Conservation (phyloP, 352 stramenopile genomes). For the Saprolegnia parasitica region DNA sequence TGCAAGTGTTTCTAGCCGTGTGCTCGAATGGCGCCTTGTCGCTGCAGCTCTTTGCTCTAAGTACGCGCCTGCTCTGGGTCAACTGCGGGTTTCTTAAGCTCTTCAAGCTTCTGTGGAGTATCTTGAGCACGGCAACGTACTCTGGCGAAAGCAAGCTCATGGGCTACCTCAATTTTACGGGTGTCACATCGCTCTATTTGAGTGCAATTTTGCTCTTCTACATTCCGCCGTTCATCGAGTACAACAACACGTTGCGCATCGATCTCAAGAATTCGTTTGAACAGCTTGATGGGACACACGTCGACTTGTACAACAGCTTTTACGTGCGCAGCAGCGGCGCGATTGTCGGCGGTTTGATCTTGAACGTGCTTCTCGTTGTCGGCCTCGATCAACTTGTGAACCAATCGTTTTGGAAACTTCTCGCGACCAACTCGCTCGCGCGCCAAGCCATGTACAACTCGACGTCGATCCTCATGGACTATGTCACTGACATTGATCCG, state of each 20-base stretch:
- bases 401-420: no score
- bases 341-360: background rate
- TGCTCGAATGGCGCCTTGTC: no score
- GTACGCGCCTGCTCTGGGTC: constrained; percentile 3
- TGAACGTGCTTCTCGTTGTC: background rate
- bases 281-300: background rate
- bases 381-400: background rate
- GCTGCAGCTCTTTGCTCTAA: constrained; percentile 10
- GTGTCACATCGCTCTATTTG: constrained; percentile 13
- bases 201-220: constrained; percentile 12
- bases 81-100: constrained; percentile 11
- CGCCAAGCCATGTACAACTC: constrained; percentile 22
- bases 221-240: constrained; percentile 18
- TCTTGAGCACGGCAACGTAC: background rate
- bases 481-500: background rate
- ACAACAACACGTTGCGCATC: constrained; percentile 9
- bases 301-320: constrained; percentile 20
- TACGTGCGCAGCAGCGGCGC: constrained; percentile 17
- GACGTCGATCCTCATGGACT: background rate
- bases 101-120: no score
- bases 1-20: background rate
- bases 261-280: background rate
- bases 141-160: background rate
- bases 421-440: no score
- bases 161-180: constrained; percentile 19